These are phyloP conservation scores for Polymyxa betae DNA, from an alignment of 208 protist genomes.

Conservation along the genomic window DNA sequence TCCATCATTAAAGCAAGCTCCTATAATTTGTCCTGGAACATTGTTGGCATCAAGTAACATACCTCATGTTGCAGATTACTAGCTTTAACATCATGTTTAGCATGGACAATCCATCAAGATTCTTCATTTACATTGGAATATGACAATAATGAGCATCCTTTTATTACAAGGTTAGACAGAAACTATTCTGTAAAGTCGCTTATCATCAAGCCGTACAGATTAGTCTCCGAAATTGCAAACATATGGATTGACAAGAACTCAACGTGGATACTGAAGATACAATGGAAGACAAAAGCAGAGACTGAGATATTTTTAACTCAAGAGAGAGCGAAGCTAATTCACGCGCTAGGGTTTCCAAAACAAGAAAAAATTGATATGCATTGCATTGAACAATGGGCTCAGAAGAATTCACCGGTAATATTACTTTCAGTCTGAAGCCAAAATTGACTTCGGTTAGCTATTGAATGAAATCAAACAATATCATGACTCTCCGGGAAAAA, in stretches of 20 bases:
- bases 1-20: background rate
- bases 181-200: background rate
- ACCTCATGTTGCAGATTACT: background rate
- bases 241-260: background rate
- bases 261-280: background rate
- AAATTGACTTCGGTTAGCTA: background rate
- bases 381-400: background rate
- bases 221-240: background rate
- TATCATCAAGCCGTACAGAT: background rate
- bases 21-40: background rate
- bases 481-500: background rate
- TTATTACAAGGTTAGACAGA: background rate
- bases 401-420: background rate
- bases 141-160: background rate
- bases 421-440: background rate
- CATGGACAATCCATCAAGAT: background rate
- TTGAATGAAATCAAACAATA: background rate
- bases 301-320: background rate
- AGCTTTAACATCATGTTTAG: background rate
- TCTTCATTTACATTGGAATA: background rate
- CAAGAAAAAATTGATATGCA: background rate
- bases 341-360: background rate
- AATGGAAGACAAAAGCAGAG: background rate
- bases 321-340: background rate
- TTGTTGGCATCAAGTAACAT: background rate